A percentile compares a stretch with the other conserved stretches of the same genome.
These are phyloP conservation scores for Cyberlindnera petersonii DNA, from an alignment of 805 yeast genomes.

Conservation along the genomic window DNA sequence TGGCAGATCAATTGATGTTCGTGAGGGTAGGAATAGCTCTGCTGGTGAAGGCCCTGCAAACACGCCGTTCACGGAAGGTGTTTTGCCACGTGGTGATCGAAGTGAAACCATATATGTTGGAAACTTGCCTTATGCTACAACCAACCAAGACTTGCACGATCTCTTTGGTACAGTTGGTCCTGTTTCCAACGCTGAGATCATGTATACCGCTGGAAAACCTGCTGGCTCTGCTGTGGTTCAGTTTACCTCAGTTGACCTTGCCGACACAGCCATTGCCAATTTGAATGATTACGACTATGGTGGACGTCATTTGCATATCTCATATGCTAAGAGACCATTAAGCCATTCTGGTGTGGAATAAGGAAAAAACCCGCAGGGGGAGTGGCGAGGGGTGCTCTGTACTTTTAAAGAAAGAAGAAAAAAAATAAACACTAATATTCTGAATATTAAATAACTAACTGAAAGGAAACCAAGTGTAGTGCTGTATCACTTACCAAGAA, in stretches of 20 bases:
- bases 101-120: conserved; percentile 61
- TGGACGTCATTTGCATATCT: conserved; percentile 62
- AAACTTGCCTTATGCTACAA: conserved; percentile 88
- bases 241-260: conserved; percentile 61
- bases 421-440: no score
- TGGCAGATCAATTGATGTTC: conserved; percentile 76
- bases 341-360: no score
- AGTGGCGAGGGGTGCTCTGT: no score
- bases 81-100: conserved; percentile 56
- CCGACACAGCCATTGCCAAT: conserved; percentile 70
- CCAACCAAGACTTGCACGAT: conserved; percentile 77
- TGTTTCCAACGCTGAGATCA: conserved; percentile 74
- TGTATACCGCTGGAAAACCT: conserved; percentile 58
- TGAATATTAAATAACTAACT: no score
- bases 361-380: no score
- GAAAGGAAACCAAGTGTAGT: no score
- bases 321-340: conserved; percentile 48
- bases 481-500: no score
- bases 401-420: neutral
- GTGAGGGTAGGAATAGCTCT: conserved; percentile 54
- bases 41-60: conserved; percentile 11
- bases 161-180: conserved; percentile 81
- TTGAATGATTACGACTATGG: conserved; percentile 83
- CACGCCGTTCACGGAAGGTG: conserved; percentile 63
- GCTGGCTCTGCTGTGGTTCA: conserved; percentile 84